Evolutionary conservation across 2,329 filamentous ascomycete species (phyloP).

Genomic region (Claviceps capensis): DNA sequence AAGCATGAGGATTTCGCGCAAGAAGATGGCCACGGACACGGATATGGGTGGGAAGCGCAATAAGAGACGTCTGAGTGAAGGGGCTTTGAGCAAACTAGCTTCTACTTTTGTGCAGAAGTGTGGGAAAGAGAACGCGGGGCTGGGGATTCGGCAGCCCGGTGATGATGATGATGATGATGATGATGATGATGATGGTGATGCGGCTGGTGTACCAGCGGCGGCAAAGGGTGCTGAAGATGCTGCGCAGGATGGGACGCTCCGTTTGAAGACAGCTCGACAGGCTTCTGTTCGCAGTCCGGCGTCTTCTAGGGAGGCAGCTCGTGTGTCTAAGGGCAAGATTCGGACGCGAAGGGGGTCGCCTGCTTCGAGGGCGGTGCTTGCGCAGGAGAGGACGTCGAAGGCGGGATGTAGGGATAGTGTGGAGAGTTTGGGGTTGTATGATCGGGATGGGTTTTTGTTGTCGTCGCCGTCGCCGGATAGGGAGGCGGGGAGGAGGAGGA

Average conservation of each 20-base stretch:
- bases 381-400: conserved; percentile 9
- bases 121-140: conserved; percentile 17
- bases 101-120: conserved; percentile 8
- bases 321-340: background rate
- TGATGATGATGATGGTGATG: no score
- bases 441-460: conserved; percentile 31
- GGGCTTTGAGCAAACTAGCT: background rate
- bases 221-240: background rate
- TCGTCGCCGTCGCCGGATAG: conserved; percentile 27
- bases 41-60: background rate
- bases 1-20: conserved; percentile 8
- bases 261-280: conserved; percentile 8
- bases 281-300: background rate
- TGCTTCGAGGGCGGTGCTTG: conserved; percentile 10
- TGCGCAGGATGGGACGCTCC: conserved; percentile 7
- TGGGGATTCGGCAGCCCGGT: conserved; percentile 2
- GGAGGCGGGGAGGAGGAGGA: conserved; percentile 6
- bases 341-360: no score
- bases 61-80: background rate
- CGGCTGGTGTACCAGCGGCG: no score
- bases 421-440: conserved; percentile 30
- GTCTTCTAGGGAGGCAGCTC: background rate
- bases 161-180: no score
- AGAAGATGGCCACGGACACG: background rate
- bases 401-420: conserved; percentile 14